Base-by-base conservation (phyloP, 306 rosid species). In the Luffa acutangula region DNA sequence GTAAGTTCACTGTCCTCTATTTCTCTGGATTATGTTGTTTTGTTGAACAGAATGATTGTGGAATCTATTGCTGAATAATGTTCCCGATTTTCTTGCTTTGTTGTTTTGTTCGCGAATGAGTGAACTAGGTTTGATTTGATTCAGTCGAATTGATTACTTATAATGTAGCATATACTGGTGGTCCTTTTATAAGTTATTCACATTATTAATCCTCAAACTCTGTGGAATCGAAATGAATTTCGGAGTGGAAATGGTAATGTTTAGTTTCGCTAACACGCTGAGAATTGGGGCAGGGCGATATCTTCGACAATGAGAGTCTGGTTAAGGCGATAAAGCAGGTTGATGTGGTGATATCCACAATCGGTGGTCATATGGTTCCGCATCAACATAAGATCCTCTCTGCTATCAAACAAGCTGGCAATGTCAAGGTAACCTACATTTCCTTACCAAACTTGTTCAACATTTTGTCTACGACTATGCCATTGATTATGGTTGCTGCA, bases 371-470 rank as follows among this genome's bases (percentile, higher is more conserved):
- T 37, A 15, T 36, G 63, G 73, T 1, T 48, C 80, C 78, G 76
- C 34, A 83, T 80, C 86, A 86, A 73, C 77, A 43, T 39, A 80
- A 78, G 51, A 78, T 86, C 82, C 58, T 86, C 41, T 79, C 76
- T 12, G 88, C 88, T 52, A 86, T 86, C 52, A 86, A 86, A 65
- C 83, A 83, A 63, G 84, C 86, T 13, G 88, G 86, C 13, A 86
- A 83, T 60, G 73, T 86, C 41, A 86, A 86, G 86, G 86, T 86
- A 63, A 31, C 57, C 77, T 13, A 46, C 56, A 42, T 70, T 20
- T 46, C 39, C 56, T 17, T 21, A 3, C n/a, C 5, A 6, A 71
- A 20, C 4, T 71, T 49, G 57, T 46, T 25, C 57, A 3, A 6
- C 4, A 33, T 45, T 70, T 43, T 33, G 9, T n/a, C n/a, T 62